A percentile compares a stretch with the other conserved stretches of the same genome.
These are phyloP conservation scores for Phytophthora litchii DNA, from an alignment of 352 stramenopile genomes.

Conservation along the genomic window DNA sequence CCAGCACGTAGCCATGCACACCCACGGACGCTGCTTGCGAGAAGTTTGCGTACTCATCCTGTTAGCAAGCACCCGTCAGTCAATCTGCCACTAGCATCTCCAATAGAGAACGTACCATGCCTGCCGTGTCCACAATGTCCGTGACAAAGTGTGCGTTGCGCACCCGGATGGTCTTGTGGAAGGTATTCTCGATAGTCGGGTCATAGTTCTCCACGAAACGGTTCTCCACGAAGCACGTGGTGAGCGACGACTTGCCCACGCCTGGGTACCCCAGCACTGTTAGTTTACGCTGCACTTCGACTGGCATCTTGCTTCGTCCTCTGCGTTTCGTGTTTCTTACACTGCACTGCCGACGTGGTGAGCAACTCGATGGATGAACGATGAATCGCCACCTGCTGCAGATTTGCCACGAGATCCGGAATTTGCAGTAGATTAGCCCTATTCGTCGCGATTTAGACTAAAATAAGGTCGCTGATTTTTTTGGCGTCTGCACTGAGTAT, in stretches of 20 bases:
- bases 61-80: slow-evolving; percentile 1
- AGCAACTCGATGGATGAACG: slow-evolving; percentile 21
- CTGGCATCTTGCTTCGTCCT: slow-evolving; percentile 56
- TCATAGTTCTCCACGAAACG: slow-evolving; percentile 94
- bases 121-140: slow-evolving; percentile 97
- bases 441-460: neutral
- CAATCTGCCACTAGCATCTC: neutral
- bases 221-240: slow-evolving; percentile 95
- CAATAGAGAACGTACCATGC: slow-evolving; percentile 73
- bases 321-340: slow-evolving; percentile 27
- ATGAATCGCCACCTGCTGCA: slow-evolving; percentile 2
- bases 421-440: slow-evolving; percentile 1
- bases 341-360: slow-evolving; percentile 7
- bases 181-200: slow-evolving; percentile 97
- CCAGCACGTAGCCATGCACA: slow-evolving; percentile 95
- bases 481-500: neutral
- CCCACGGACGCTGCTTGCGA: slow-evolving; percentile 95
- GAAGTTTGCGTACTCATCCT: slow-evolving; percentile 96
- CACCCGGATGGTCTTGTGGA: slow-evolving; percentile 96
- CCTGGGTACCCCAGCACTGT: slow-evolving; percentile 94
- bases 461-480: slow-evolving; percentile 3
- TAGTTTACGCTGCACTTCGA: slow-evolving; percentile 96
- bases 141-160: slow-evolving; percentile 96
- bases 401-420: slow-evolving; percentile 13
- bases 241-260: slow-evolving; percentile 96